Percentiles rank a stretch among this genome's conserved stretches.
These are phyloP conservation scores for Endoconidiophora laricicola DNA, from an alignment of 2,329 filamentous ascomycete species.

Conservation along the genomic window DNA sequence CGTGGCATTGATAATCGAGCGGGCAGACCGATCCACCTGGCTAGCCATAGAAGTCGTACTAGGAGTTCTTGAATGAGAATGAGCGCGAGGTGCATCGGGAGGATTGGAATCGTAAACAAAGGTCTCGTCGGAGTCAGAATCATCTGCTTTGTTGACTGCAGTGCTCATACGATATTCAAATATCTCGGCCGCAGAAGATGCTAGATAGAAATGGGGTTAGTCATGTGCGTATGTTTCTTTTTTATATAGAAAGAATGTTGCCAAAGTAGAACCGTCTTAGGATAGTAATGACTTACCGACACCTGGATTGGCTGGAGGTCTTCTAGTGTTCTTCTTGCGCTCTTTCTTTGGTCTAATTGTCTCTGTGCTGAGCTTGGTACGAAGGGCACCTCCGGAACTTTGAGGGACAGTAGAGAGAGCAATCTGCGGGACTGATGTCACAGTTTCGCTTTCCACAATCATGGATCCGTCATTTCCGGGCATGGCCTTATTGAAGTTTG, in stretches of 20 bases:
- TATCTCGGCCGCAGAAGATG: conserved; percentile 89
- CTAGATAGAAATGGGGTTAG: conserved; percentile 27
- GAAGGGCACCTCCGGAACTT: conserved; percentile 43
- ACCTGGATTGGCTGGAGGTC: conserved; percentile 56
- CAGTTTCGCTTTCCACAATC: conserved; percentile 95
- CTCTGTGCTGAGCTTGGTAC: conserved; percentile 80
- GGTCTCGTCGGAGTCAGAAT: conserved; percentile 93
- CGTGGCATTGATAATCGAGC: conserved; percentile 47
- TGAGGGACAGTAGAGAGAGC: conserved; percentile 47
- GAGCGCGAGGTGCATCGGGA: conserved; percentile 52
- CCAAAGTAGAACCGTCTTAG: conserved; percentile 4
- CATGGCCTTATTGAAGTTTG: conserved; percentile 52
- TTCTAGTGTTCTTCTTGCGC: conserved; percentile 63
- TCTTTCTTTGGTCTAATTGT: conserved; percentile 92
- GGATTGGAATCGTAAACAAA: conserved; percentile 99
- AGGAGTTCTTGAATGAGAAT: conserved; percentile 89
- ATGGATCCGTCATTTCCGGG: conserved; percentile 70
- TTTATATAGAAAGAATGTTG: neutral
- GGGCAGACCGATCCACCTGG: conserved; percentile 42
- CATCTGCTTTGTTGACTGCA: conserved; percentile 88
- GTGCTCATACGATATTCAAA: conserved; percentile 95
- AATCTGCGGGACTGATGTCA: conserved; percentile 75
- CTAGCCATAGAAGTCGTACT: conserved; percentile 76
- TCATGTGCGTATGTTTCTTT: conserved; percentile 18
- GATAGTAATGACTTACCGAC: conserved; percentile 42